Evolutionary conservation across 78 protist genomes (phyloP).

Genomic region (Cavenderia fasciculata): DNA sequence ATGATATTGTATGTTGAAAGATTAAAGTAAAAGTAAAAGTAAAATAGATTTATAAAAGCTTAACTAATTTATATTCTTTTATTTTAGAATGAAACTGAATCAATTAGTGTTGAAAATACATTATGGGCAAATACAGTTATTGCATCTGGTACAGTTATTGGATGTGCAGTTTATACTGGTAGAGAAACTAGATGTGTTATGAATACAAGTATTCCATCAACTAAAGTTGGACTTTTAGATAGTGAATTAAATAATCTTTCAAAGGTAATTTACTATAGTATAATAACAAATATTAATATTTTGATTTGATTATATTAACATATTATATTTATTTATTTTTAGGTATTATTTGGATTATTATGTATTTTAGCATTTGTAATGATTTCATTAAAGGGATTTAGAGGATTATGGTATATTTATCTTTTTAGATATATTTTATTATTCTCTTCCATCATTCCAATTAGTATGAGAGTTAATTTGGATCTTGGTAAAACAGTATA

Average conservation of each 20-base stretch:
- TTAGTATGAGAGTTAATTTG: slow-evolving; percentile 85
- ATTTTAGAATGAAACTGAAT: slow-evolving; percentile 81
- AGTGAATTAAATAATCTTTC: slow-evolving; percentile 90
- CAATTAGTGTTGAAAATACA: slow-evolving; percentile 94
- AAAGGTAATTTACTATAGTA: slow-evolving; percentile 78
- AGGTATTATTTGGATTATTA: slow-evolving; percentile 85
- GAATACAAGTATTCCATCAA: slow-evolving; percentile 90
- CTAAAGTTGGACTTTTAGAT: slow-evolving; percentile 95
- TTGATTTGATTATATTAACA: neutral
- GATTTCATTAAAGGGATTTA: slow-evolving; percentile 86
- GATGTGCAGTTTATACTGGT: slow-evolving; percentile 96
- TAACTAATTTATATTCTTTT: neutral
- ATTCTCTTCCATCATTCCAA: slow-evolving; percentile 98
- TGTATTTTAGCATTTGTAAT: slow-evolving; percentile 86
- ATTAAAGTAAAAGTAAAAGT: neutral
- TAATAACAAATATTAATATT: neutral
- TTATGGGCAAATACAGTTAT: slow-evolving; percentile 98
- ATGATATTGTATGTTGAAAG: neutral
- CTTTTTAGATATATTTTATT: slow-evolving; percentile 94
- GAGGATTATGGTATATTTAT: slow-evolving; percentile 85
- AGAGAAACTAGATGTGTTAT: slow-evolving; percentile 93
- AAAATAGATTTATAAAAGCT: neutral
- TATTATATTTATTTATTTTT: neutral
- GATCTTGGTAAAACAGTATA: slow-evolving; percentile 70
- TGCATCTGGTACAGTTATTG: slow-evolving; percentile 92